Conservation (phyloP, 495 filamentous ascomycete genomes). For the Hypoxylon cercidicola region DNA sequence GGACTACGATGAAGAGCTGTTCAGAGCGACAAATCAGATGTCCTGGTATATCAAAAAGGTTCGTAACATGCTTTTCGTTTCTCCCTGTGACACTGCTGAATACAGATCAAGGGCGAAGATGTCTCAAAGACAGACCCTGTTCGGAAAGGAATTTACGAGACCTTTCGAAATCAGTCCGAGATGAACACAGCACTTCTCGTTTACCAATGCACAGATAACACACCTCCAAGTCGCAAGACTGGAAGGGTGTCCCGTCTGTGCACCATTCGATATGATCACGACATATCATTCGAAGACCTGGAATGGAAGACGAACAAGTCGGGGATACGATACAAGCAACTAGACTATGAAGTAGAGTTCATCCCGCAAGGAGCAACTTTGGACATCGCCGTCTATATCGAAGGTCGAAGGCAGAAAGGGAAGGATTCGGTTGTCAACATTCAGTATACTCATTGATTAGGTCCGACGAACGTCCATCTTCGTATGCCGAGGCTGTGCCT, state of each 20-base stretch:
- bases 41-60: constrained; percentile 26
- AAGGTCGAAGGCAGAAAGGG: background rate
- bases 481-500: too few species aligned
- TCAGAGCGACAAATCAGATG: constrained; percentile 21
- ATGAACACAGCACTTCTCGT: too few species aligned
- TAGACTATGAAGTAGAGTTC: background rate
- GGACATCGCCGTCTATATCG: background rate
- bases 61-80: background rate
- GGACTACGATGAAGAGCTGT: background rate
- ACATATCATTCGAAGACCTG: too few species aligned
- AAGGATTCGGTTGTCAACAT: background rate
- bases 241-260: too few species aligned
- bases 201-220: too few species aligned
- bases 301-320: background rate
- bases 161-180: too few species aligned
- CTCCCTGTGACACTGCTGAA: too few species aligned
- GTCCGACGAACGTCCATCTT: background rate
- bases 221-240: too few species aligned
- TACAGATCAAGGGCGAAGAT: too few species aligned
- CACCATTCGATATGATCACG: too few species aligned
- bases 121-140: too few species aligned
- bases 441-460: background rate
- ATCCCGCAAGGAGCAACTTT: background rate
- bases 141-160: too few species aligned
- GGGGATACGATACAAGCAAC: background rate